A percentile compares a stretch with the other conserved stretches of the same genome.
Conservation (phyloP, 2,329 filamentous ascomycete genomes). For the Fusarium nematophilum region DNA sequence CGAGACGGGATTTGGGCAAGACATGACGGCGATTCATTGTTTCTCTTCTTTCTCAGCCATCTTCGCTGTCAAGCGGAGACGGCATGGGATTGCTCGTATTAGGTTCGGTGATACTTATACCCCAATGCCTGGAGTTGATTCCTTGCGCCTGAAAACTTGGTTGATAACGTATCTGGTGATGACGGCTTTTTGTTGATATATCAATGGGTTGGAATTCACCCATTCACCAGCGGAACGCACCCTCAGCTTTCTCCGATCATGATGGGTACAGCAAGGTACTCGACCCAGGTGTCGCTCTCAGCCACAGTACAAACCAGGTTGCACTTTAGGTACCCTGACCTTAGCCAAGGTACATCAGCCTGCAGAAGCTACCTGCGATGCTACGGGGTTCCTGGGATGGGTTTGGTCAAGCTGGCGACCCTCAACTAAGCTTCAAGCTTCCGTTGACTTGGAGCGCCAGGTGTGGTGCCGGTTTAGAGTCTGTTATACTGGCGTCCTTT, state of each 20-base stretch:
- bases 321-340: no score
- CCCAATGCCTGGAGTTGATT: constrained; percentile 45
- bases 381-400: no score
- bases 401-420: no score
- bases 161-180: constrained; percentile 2
- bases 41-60: constrained; percentile 27
- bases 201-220: no score
- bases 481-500: no score
- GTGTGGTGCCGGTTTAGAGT: no score
- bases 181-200: neutral
- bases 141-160: constrained; percentile 18
- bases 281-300: neutral
- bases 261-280: constrained; percentile 6
- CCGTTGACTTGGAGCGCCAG: no score
- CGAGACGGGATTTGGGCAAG: constrained; percentile 22
- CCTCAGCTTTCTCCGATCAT: no score
- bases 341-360: no score
- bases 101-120: constrained; percentile 45
- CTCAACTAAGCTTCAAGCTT: no score
- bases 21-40: constrained; percentile 32
- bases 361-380: no score
- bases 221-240: no score
- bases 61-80: constrained; percentile 23
- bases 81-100: constrained; percentile 38
- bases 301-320: neutral